Conservation (phyloP, 139 green algal species). For the Chlorella sp. region DNA sequence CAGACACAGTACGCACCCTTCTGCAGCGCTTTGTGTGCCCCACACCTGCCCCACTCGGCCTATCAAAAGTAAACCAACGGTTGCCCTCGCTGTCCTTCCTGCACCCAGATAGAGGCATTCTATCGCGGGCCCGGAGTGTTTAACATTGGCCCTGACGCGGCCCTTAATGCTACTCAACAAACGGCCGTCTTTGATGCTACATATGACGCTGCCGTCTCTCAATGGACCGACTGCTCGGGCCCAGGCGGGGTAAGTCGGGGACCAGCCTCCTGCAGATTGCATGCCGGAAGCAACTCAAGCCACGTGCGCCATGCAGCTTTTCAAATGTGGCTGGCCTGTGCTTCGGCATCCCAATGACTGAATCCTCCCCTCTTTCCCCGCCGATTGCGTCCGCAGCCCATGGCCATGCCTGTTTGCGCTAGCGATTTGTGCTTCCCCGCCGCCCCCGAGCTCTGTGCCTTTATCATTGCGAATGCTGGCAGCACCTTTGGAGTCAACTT, state of each 20-base stretch:
- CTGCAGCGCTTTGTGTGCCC: too few relatives aligned
- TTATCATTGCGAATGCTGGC: not conserved
- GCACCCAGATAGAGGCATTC: too few relatives aligned
- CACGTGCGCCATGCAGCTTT: too few relatives aligned
- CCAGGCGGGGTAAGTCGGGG: too few relatives aligned
- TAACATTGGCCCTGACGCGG: too few relatives aligned
- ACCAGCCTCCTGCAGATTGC: not conserved
- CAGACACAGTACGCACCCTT: too few relatives aligned
- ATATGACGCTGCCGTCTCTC: not conserved
- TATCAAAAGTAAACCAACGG: too few relatives aligned
- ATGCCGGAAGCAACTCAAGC: not conserved
- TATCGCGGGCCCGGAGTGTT: too few relatives aligned
- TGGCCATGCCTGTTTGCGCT: not conserved
- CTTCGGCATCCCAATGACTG: too few relatives aligned
- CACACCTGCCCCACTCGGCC: too few relatives aligned
- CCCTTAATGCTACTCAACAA: too few relatives aligned
- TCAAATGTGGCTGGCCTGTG: not conserved
- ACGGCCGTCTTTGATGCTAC: too few relatives aligned
- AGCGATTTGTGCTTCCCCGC: slow-evolving; percentile 6
- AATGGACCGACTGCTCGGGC: slow-evolving; percentile 13
- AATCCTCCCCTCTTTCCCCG: not conserved
- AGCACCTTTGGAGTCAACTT: not conserved
- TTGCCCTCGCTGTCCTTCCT: not conserved
- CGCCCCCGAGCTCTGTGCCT: slow-evolving; percentile 32
- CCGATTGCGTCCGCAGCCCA: not conserved